These are phyloP conservation scores for Sorghum bicolor DNA, from an alignment of 176 grass and related monocot species.

Conservation along the genomic window DNA sequence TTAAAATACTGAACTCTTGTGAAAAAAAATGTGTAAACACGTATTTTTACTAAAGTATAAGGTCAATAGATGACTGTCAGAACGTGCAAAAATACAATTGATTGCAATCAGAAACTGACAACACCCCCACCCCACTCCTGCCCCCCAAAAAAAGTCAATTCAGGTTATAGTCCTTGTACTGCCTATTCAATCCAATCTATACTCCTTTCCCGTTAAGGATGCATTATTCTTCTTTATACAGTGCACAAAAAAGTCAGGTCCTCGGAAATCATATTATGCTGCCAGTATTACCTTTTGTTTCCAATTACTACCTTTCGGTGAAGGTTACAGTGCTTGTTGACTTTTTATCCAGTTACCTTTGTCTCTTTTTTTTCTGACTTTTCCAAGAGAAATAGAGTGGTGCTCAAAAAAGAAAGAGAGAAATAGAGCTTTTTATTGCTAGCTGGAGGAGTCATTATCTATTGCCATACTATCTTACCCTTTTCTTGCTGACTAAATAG, in stretches of 20 bases:
- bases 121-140: no score
- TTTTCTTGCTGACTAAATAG: background rate
- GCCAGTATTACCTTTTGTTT: slow-evolving; percentile 8
- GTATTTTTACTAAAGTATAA: background rate
- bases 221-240: background rate
- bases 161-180: background rate
- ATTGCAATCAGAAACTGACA: background rate
- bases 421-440: background rate
- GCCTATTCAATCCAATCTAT: background rate
- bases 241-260: background rate
- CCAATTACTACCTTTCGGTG: slow-evolving; percentile 16
- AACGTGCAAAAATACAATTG: background rate
- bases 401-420: no score
- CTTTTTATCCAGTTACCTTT: slow-evolving; percentile 23
- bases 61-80: background rate
- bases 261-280: background rate
- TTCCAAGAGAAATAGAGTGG: background rate
- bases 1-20: background rate
- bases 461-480: background rate
- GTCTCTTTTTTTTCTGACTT: background rate
- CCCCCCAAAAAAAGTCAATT: background rate
- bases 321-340: background rate
- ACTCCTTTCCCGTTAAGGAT: background rate
- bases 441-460: slow-evolving; percentile 1
- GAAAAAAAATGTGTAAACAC: background rate